Evolutionary conservation across 1,139 yeast genomes (phyloP), one percentile per base, ranked within the genome.

Genomic region (Sugiyamaella neomexicana): DNA sequence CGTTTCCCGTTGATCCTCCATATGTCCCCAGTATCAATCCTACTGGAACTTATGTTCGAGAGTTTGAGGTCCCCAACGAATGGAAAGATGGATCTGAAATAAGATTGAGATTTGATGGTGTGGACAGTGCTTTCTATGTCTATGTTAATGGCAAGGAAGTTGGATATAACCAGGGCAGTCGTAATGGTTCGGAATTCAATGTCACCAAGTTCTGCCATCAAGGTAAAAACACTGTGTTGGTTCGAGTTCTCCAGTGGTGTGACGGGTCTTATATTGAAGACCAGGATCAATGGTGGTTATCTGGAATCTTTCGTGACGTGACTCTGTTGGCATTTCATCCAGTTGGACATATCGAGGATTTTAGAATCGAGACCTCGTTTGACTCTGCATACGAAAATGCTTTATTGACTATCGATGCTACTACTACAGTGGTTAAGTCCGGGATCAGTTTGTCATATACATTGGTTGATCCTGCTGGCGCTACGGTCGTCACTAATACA

Each of bases 251-350:
- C 45, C 72, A 71, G 58, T 71, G 72, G 71, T 66, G 70, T 4
- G 65, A 66, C 20, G 68, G 72, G 5, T 58, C 70, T n/a, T 71
- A 71, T 53, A 65, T 72, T 36, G 75, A 71, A 55, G 75, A 72
- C 57, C 74, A 71, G 56, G 74, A 71, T 54, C 72, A 68, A 55
- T 69, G 73, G 73, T 69, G 72, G 69, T 59, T 71, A 39, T 67
- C 72, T 47, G 74, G 73, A 13, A 64, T 64, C 32, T 64, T 64
- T 53, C 59, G 68, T 17, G 68, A 64, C 46, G 68, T 64, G 31
- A 51, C 57, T 10, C 46, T 63, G 29, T 46, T 64, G 15, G 60
- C 56, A 2, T 62, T 63, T 43, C 49, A 55, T 34, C 53, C 57
- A 2, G 39, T 38, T 3, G 65, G 63, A 7, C 62, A 61, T 43